Percentiles rank a stretch among this genome's conserved stretches.
Conservation (phyloP, 352 stramenopile species). For the Globisporangium sylvaticum region DNA sequence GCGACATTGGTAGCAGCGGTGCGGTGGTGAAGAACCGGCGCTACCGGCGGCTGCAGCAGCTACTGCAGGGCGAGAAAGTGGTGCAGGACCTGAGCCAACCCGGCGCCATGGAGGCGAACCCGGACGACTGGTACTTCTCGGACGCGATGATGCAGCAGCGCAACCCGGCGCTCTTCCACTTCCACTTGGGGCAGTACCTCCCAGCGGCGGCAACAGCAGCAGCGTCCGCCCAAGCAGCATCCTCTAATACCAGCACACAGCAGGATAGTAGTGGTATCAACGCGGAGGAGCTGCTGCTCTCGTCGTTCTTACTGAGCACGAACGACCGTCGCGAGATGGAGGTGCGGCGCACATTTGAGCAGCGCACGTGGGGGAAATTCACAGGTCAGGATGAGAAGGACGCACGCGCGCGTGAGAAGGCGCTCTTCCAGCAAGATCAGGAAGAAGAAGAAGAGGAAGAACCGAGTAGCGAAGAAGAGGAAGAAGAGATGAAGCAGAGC, state of each 20-base stretch:
- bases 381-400: constrained; percentile 21
- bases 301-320: constrained; percentile 66
- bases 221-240: not conserved
- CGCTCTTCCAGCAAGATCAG: constrained; percentile 30
- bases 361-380: constrained; percentile 55
- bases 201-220: not conserved
- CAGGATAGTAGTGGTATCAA: not conserved
- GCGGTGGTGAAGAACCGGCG: constrained; percentile 65
- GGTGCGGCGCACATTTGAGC: constrained; percentile 47
- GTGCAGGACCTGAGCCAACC: constrained; percentile 12
- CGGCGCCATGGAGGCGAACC: constrained; percentile 7
- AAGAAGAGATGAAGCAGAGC: constrained; percentile 30
- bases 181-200: constrained; percentile 76
- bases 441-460: constrained; percentile 49
- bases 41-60: constrained; percentile 64
- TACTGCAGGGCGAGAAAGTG: constrained; percentile 27
- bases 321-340: constrained; percentile 71
- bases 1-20: not conserved
- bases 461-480: constrained; percentile 26
- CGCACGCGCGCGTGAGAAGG: constrained; percentile 18
- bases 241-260: not conserved
- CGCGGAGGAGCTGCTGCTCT: constrained; percentile 30
- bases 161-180: constrained; percentile 77
- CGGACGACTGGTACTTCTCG: constrained; percentile 65
- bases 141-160: constrained; percentile 80